Percentiles rank a stretch among this genome's conserved stretches.
Evolutionary conservation across 257 asterid species (phyloP).

Genomic region (Nicotiana sylvestris): DNA sequence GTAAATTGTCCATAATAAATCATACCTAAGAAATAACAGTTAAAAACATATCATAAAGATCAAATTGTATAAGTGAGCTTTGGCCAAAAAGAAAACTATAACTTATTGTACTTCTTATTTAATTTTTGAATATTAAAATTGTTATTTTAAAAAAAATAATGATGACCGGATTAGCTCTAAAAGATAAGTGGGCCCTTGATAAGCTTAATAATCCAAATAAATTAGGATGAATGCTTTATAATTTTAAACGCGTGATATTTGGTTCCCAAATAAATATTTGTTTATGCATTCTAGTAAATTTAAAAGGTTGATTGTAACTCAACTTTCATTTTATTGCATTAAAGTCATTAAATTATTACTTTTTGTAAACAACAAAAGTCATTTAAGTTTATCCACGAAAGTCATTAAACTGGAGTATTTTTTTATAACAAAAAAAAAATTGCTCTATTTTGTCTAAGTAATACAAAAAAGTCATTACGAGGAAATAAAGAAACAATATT

Average conservation of each 20-base stretch:
- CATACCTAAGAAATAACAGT: background rate
- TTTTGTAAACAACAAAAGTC: no score
- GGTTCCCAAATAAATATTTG: background rate
- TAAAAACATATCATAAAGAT: no score
- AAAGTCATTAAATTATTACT: no score
- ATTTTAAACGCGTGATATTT: background rate
- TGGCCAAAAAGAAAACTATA: background rate
- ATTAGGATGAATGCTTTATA: background rate
- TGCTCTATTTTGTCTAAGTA: no score
- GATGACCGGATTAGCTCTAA: background rate
- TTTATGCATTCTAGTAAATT: no score
- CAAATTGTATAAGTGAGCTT: background rate
- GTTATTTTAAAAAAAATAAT: background rate
- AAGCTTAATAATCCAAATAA: background rate
- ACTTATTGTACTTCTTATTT: background rate
- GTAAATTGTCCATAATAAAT: background rate
- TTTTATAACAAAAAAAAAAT: no score
- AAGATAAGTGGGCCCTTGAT: background rate
- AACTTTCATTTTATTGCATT: no score
- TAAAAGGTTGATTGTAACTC: no score
- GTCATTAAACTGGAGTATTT: no score
- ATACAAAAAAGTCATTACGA: no score
- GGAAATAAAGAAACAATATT: no score
- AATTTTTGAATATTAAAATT: background rate
- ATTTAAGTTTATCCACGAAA: no score